Evolutionary conservation across 495 filamentous ascomycete species (phyloP), one percentile per base, ranked within the genome.

Genomic region (Penicillium crystallinum): DNA sequence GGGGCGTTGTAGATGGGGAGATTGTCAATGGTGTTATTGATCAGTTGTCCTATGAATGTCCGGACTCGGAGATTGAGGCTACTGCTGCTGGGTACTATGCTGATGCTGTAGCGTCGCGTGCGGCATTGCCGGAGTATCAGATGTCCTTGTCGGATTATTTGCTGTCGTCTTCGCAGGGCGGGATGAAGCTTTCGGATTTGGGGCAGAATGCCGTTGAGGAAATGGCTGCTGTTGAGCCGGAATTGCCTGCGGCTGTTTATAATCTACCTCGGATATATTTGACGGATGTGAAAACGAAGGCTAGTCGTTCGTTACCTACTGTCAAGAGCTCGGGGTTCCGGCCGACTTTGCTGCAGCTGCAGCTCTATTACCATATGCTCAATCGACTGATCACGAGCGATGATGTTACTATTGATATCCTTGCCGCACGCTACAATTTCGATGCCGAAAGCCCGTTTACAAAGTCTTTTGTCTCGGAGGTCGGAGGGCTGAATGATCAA

Each of bases 1-100:
- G 95, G 89, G 93, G 92, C 4, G 59, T 85, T 31, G 64, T 96
- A 14, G 86, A 92, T 46, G 91, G 90, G 9, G 76, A 91, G 61
- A 65, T 96, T 38, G 83, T 98, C 45, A 91, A 86, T 66, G 93
- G 95, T 5, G 71, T 97, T 42, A 91, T 98, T 58, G 93, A 98
- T 62, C 82, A 91, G 67, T 66, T 98, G 5, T 88, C 84, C 21
- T 91, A 88, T 54, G 74, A 77, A 30, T 88, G 88, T 61, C 91
- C 91, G 0, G 83, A 93, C 54, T 67, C 75, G 2, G 77, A 81
- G 40, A 77, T 89, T 14, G 86, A 90, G 65, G 78, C 80, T 11
- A 68, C 71, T 27, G 73, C 69, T 47, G 67, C 64, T 5, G 39
- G 52, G 0, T 65, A 62, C 22, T 76, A 74, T 57, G 63, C 64